phyloP scores from a whole-genome alignment of 768 basidiomycete species.

The Paxillus ammoniavirescens region DNA sequence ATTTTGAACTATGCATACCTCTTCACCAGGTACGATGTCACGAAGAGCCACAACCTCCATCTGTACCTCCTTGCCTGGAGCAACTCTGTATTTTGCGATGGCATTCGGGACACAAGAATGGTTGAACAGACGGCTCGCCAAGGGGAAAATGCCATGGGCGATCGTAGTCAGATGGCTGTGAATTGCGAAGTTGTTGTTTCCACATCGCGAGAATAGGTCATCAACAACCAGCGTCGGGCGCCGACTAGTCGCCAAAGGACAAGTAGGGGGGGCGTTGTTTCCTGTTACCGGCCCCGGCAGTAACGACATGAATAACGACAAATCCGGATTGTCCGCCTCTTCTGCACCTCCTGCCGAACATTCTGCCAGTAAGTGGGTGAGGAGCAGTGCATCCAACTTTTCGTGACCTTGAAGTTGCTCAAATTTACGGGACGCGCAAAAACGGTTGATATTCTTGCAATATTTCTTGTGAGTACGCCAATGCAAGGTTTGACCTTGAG shows the following conservation, averaged over 20 bases:
- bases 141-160: constrained; percentile 75
- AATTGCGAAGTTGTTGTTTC: constrained; percentile 80
- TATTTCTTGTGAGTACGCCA: constrained; percentile 68
- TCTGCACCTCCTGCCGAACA: constrained; percentile 12
- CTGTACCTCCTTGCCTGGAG: constrained; percentile 32
- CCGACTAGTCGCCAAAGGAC: constrained; percentile 28
- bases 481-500: constrained; percentile 62
- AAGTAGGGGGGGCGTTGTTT: constrained; percentile 29
- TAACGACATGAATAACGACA: constrained; percentile 42
- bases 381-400: constrained; percentile 58
- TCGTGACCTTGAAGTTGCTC: constrained; percentile 52
- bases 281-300: constrained; percentile 39
- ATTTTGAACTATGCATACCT: constrained; percentile 43
- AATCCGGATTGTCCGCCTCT: constrained; percentile 20
- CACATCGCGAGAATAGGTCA: constrained; percentile 57
- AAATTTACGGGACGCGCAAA: constrained; percentile 44
- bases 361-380: constrained; percentile 60
- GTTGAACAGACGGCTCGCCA: constrained; percentile 79
- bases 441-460: constrained; percentile 59
- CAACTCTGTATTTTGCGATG: constrained; percentile 55
- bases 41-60: constrained; percentile 70
- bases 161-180: constrained; percentile 69
- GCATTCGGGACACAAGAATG: constrained; percentile 81
- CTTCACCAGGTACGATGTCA: constrained; percentile 56
- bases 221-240: constrained; percentile 20